Conservation (phyloP, 176 grass and related monocot species). For the Aegilops longissima region DNA sequence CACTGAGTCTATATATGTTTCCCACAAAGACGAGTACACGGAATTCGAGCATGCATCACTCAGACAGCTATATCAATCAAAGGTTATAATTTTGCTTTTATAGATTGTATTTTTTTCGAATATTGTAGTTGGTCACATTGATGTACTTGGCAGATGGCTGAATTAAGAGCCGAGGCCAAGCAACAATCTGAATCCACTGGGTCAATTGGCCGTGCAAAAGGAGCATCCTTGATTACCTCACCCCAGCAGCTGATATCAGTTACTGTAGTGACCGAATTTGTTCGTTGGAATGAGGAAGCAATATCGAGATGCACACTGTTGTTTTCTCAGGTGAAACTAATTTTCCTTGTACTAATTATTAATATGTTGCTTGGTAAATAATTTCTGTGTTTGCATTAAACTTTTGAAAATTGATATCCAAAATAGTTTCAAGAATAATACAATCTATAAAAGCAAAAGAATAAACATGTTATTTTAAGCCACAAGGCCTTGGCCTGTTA, state of each 20-base stretch:
- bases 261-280: conserved; percentile 93
- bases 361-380: conserved; percentile 9
- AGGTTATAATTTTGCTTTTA: conserved; percentile 55
- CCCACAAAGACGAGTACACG: conserved; percentile 90
- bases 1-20: conserved; percentile 85
- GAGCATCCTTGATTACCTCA: conserved; percentile 60
- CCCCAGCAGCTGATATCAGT: conserved; percentile 87
- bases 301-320: conserved; percentile 91
- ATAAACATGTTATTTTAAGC: conserved; percentile 9
- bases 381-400: conserved; percentile 12
- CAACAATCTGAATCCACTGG: conserved; percentile 89
- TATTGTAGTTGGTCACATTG: conserved; percentile 17
- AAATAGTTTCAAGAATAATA: conserved; percentile 2
- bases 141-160: conserved; percentile 64
- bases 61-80: conserved; percentile 76
- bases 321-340: conserved; percentile 76
- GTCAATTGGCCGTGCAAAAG: conserved; percentile 82
- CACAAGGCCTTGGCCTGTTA: background rate
- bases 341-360: conserved; percentile 23
- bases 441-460: background rate
- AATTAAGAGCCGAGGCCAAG: conserved; percentile 75
- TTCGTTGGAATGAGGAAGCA: conserved; percentile 97
- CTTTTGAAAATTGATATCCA: background rate
- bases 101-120: conserved; percentile 22
- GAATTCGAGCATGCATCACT: conserved; percentile 98